Evolutionary conservation across 1,284 basidiomycete species (phyloP).

Genomic region (Stygiomarasmius scandens): DNA sequence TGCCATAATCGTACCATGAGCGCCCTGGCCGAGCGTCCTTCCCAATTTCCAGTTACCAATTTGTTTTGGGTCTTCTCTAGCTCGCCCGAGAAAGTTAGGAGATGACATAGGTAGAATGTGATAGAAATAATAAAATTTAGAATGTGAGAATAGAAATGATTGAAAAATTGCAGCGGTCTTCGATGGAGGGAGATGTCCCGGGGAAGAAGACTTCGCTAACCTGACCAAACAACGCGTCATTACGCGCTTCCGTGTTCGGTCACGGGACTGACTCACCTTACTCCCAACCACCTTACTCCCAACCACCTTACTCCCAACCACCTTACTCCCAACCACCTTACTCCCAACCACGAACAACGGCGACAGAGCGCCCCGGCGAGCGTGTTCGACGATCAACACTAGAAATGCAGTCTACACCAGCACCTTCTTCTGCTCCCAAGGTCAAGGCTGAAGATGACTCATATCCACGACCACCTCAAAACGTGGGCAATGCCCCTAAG

Average conservation of each 20-base stretch:
- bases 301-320: not conserved
- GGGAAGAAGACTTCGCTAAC: too few species aligned
- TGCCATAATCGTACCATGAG: constrained; percentile 65
- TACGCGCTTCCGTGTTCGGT: constrained; percentile 28
- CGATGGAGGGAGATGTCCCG: too few species aligned
- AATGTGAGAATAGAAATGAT: not conserved
- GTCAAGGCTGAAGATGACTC: constrained; percentile 27
- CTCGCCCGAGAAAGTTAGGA: constrained; percentile 29
- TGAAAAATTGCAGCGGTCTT: too few species aligned
- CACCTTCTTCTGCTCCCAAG: constrained; percentile 24
- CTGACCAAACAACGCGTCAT: constrained; percentile 34
- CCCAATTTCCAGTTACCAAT: constrained; percentile 96
- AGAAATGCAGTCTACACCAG: constrained; percentile 16
- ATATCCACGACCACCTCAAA: constrained; percentile 61
- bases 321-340: not conserved
- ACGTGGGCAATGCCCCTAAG: constrained; percentile 65
- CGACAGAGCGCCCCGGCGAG: not conserved
- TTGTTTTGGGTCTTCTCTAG: constrained; percentile 65
- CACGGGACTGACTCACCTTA: constrained; percentile 3
- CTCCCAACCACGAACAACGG: not conserved
- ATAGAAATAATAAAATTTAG: not conserved
- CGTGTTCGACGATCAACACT: not conserved
- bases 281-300: too few species aligned
- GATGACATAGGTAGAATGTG: constrained; percentile 22
- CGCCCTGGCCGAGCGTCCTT: constrained; percentile 90